These are phyloP conservation scores for Parathielavia hyrcaniae DNA, from an alignment of 495 filamentous ascomycete genomes.

Conservation along the genomic window DNA sequence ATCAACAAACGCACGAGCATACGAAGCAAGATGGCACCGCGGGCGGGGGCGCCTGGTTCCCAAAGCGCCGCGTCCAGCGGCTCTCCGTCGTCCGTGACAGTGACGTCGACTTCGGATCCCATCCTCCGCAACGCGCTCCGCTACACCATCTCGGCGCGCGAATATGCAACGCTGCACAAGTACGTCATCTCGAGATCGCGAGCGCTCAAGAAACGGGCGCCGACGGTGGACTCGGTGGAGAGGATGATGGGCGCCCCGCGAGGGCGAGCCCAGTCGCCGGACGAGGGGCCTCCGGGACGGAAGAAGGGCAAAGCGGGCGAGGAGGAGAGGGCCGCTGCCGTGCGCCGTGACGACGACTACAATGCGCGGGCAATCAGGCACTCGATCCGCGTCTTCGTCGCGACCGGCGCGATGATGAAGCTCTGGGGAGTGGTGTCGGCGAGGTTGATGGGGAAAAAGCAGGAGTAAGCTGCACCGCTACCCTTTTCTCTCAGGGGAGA, in stretches of 20 bases:
- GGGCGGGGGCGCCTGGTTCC: conserved; percentile 23
- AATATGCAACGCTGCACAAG: conserved; percentile 76
- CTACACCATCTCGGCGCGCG: conserved; percentile 74
- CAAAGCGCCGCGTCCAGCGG: conserved; percentile 16
- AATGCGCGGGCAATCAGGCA: conserved; percentile 74
- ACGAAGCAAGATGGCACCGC: conserved; percentile 27
- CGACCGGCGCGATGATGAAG: conserved; percentile 63
- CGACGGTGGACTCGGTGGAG: conserved; percentile 46
- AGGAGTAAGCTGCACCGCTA: conserved; percentile 35
- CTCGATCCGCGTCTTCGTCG: conserved; percentile 68
- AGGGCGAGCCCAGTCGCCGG: conserved; percentile 8
- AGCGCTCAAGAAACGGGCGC: conserved; percentile 54
- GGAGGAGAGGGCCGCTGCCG: not conserved
- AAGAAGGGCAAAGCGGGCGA: conserved; percentile 25
- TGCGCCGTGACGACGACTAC: conserved; percentile 52
- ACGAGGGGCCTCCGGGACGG: conserved; percentile 7
- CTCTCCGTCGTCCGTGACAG: conserved; percentile 27
- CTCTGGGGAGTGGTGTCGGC: conserved; percentile 55
- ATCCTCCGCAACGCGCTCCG: conserved; percentile 72
- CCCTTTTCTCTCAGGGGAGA: not conserved
- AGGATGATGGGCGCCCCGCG: conserved; percentile 40
- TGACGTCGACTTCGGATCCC: conserved; percentile 48
- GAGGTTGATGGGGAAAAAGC: conserved; percentile 38
- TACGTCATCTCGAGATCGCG: conserved; percentile 64
- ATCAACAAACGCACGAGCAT: not conserved